These are phyloP conservation scores for Marchantia paleacea DNA, from an alignment of 225 moss, liverwort and hornwort species.

Conservation along the genomic window DNA sequence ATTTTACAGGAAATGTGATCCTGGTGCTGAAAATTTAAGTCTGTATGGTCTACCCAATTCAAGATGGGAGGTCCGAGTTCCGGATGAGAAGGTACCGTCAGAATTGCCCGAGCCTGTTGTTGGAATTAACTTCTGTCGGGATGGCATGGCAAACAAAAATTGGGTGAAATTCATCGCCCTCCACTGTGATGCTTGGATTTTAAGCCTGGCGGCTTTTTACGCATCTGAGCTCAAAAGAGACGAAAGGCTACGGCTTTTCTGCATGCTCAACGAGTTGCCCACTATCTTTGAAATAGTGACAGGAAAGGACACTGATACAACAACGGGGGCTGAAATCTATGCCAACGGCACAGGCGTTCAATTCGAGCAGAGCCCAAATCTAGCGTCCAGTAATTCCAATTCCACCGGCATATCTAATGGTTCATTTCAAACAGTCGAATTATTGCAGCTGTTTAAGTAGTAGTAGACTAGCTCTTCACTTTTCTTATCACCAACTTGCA, in stretches of 20 bases:
- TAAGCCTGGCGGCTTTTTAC: constrained; percentile 12
- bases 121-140: constrained; percentile 23
- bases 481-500: too few species aligned
- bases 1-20: constrained; percentile 7
- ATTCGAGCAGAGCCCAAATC: too few species aligned
- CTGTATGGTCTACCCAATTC: constrained; percentile 3
- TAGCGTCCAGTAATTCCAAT: too few species aligned
- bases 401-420: too few species aligned
- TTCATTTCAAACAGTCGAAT: too few species aligned
- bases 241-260: constrained; percentile 9
- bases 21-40: constrained; percentile 12
- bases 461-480: too few species aligned
- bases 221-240: background rate
- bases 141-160: constrained; percentile 1
- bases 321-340: too few species aligned
- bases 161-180: constrained; percentile 18
- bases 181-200: constrained; percentile 26
- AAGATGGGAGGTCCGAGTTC: constrained; percentile 7
- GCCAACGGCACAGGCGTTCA: too few species aligned
- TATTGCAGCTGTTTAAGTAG: too few species aligned
- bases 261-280: constrained; percentile 24
- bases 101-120: constrained; percentile 13
- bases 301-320: background rate
- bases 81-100: background rate
- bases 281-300: constrained; percentile 22